Evolutionary conservation across 345 rosid genomes (phyloP), one percentile per base, ranked within the genome.

Genomic region (Reutealis trisperma): DNA sequence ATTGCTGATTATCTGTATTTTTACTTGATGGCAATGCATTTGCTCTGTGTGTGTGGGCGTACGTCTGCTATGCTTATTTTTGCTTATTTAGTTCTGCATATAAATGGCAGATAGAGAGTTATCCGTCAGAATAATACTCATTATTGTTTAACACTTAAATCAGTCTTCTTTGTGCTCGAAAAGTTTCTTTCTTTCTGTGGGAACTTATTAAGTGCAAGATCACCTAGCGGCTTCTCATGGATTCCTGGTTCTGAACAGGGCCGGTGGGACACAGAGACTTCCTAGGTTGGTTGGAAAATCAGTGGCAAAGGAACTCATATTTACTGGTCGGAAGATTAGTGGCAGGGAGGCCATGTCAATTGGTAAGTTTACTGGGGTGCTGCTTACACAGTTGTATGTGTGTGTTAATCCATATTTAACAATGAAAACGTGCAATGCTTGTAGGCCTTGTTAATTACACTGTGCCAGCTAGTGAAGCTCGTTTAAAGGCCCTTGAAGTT

Each of bases 241-340:
- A 72, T 75, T 63, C 61, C 67, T 58, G 79, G 77, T 72, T 74
- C 75, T 80, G 69, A 68, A 64, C 88, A 96, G 98, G 68, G 97
- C 94, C 66, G 97, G 98, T 75, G 98, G 99, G 79, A 92, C 99
- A 47, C 96, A 92, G 74, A 82, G 97, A 75, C 99, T 92, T 72
- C 91, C 97, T 22, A 89, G 97, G 83, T 82, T 96, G 75, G 91
- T 90, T 30, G 99, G 99, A 68, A 91, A 85, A 74, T 86, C 98
- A 32, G 65, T 89, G 22, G 90, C 99, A 32, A 93, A 93, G 79
- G 97, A 95, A 79, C 90, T 95, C 76, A 90, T 95, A 83, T 90
- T 84, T 84, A 92, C 98, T 4, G 97, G 94, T 51, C 88, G 89
- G 79, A 93, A 72, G 88, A 79, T 96, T 67, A 77, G 84, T 82